A percentile compares a stretch with the other conserved stretches of the same genome.
phyloP scores from a whole-genome alignment of 208 protist species.

The Trypanosoma congolense region DNA sequence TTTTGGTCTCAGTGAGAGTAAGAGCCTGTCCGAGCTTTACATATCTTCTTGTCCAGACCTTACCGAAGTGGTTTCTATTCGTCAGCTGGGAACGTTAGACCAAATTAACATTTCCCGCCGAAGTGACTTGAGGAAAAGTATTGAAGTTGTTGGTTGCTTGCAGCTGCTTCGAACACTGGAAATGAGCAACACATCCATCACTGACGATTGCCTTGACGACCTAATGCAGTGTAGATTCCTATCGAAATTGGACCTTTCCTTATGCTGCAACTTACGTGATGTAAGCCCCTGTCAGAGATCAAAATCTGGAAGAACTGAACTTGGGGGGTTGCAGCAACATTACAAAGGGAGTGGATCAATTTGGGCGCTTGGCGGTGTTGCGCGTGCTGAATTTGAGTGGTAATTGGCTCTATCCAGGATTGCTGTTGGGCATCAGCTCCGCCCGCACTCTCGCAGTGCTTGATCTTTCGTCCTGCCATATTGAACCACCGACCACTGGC shows the following conservation, averaged over 20 bases:
- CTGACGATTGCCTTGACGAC: background rate
- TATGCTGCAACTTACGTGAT: background rate
- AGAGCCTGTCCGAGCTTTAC: background rate
- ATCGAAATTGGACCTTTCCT: background rate
- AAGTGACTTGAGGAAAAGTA: background rate
- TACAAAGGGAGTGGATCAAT: background rate
- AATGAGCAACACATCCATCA: background rate
- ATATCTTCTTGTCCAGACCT: background rate
- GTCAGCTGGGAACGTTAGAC: background rate
- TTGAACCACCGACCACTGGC: background rate
- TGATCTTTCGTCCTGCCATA: background rate
- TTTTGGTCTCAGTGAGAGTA: background rate
- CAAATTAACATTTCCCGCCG: background rate
- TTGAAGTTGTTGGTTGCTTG: background rate
- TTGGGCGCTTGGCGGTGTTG: background rate
- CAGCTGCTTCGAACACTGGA: background rate
- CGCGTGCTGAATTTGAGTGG: background rate
- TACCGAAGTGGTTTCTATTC: background rate
- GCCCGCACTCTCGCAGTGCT: background rate
- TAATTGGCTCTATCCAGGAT: background rate
- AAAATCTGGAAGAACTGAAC: background rate
- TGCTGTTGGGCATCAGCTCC: background rate
- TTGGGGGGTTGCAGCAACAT: background rate
- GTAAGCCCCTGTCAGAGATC: background rate
- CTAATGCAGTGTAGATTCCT: background rate